Percentiles rank a stretch among this genome's conserved stretches.
These are phyloP conservation scores for Radiomyces spectabilis DNA, from an alignment of 192 early-diverging fungal genomes.

Conservation along the genomic window DNA sequence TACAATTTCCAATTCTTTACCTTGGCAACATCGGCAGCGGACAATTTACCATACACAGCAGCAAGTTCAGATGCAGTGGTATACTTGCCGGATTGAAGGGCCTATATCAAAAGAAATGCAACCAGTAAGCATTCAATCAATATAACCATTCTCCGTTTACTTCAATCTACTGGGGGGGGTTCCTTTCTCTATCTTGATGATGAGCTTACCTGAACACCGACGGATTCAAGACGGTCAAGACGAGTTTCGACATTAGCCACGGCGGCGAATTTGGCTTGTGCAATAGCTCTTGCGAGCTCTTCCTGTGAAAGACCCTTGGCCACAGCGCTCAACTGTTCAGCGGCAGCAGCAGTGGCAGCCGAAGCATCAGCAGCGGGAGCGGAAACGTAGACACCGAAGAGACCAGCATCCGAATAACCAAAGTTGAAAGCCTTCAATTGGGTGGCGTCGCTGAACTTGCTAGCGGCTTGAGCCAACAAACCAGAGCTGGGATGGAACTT, in stretches of 20 bases:
- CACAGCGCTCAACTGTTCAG: conserved; percentile 52
- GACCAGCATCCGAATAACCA: conserved; percentile 85
- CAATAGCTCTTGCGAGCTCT: conserved; percentile 56
- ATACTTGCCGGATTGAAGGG: conserved; percentile 17
- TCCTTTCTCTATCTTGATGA: conserved; percentile 13
- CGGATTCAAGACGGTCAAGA: conserved; percentile 34
- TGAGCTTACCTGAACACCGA: conserved; percentile 38
- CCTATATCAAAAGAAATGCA: conserved; percentile 29
- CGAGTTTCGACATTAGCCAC: conserved; percentile 39
- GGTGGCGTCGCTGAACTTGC: conserved; percentile 41
- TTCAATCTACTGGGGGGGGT: no score
- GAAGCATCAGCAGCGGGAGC: conserved; percentile 46
- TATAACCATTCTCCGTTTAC: no score
- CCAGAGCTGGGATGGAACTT: conserved; percentile 58
- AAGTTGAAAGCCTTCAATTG: conserved; percentile 71
- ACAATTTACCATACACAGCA: conserved; percentile 43
- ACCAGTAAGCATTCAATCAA: no score
- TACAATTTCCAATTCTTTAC: conserved; percentile 27
- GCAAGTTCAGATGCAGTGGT: conserved; percentile 28
- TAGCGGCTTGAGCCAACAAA: conserved; percentile 58
- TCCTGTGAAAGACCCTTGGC: conserved; percentile 37
- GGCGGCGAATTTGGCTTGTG: conserved; percentile 53
- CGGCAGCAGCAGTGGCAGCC: conserved; percentile 57
- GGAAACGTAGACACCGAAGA: conserved; percentile 78
- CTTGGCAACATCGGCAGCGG: conserved; percentile 53